A percentile compares a stretch with the other conserved stretches of the same genome.
These are phyloP conservation scores for Cyclostephanos tholiformis DNA, from an alignment of 108 stramenopile species.

Conservation along the genomic window DNA sequence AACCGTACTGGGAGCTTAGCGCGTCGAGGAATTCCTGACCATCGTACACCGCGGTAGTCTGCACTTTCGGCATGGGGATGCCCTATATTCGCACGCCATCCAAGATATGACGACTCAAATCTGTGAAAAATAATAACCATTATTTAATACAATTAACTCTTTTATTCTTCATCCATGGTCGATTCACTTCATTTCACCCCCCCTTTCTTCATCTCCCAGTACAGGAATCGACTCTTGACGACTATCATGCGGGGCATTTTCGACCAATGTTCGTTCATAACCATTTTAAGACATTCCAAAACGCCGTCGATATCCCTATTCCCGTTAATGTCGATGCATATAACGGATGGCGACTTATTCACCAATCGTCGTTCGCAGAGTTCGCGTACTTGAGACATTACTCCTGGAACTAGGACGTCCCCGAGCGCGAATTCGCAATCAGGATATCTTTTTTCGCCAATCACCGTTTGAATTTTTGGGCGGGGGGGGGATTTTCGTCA, in stretches of 20 bases:
- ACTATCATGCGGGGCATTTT: slow-evolving; percentile 68
- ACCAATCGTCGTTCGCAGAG: slow-evolving; percentile 22
- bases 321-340: slow-evolving; percentile 87
- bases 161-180: too few relatives aligned
- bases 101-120: too few relatives aligned
- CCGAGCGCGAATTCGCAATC: slow-evolving; percentile 51
- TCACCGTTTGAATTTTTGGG: too few relatives aligned
- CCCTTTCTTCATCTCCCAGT: slow-evolving; percentile 49
- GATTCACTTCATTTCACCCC: slow-evolving; percentile 2
- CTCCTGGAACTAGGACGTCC: slow-evolving; percentile 43
- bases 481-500: background rate
- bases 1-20: too few relatives aligned
- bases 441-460: slow-evolving; percentile 52
- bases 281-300: slow-evolving; percentile 59
- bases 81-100: too few relatives aligned
- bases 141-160: too few relatives aligned
- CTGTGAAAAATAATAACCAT: too few relatives aligned
- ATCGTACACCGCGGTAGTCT: too few relatives aligned
- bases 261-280: slow-evolving; percentile 52
- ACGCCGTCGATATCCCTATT: slow-evolving; percentile 81
- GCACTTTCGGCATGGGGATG: too few relatives aligned
- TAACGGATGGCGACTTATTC: slow-evolving; percentile 48
- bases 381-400: slow-evolving; percentile 24
- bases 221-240: slow-evolving; percentile 79
- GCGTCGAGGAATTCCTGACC: too few relatives aligned